Conservation (phyloP, 306 rosid species). For the Phaseolus lunatus region DNA sequence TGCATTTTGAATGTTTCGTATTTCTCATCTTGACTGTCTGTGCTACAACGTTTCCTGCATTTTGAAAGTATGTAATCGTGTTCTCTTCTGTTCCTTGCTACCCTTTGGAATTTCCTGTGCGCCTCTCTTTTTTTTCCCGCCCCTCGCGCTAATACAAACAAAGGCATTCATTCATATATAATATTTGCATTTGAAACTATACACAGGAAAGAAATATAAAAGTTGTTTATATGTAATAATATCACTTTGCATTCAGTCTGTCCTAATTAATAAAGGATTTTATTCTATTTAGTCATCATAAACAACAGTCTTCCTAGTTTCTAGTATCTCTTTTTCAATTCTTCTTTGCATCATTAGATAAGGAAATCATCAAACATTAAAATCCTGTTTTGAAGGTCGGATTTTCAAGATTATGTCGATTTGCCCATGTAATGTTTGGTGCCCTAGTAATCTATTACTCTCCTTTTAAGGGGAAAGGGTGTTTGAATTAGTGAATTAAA, state of each 20-base stretch:
- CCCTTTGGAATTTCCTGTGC: no score
- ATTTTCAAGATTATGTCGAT: not conserved
- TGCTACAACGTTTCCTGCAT: no score
- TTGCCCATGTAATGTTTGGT: not conserved
- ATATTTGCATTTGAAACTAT: no score
- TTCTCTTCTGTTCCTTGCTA: no score
- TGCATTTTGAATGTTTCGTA: no score
- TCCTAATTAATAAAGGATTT: not conserved
- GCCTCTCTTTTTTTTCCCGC: no score
- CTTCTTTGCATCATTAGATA: not conserved
- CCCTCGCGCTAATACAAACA: no score
- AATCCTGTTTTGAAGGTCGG: not conserved
- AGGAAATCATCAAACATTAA: constrained; percentile 9
- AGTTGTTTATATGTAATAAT: not conserved
- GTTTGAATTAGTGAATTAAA: not conserved
- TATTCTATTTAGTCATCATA: not conserved
- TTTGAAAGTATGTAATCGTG: no score
- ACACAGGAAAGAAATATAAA: not conserved
- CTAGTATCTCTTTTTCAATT: not conserved
- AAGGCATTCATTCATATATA: no score
- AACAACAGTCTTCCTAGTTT: not conserved
- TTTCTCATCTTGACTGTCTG: no score
- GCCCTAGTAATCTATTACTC: not conserved
- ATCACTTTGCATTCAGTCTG: not conserved
- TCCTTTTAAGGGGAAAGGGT: constrained; percentile 27